Evolutionary conservation across 2,329 filamentous ascomycete species (phyloP).

Genomic region (Ceratocystis cacaofunesta): DNA sequence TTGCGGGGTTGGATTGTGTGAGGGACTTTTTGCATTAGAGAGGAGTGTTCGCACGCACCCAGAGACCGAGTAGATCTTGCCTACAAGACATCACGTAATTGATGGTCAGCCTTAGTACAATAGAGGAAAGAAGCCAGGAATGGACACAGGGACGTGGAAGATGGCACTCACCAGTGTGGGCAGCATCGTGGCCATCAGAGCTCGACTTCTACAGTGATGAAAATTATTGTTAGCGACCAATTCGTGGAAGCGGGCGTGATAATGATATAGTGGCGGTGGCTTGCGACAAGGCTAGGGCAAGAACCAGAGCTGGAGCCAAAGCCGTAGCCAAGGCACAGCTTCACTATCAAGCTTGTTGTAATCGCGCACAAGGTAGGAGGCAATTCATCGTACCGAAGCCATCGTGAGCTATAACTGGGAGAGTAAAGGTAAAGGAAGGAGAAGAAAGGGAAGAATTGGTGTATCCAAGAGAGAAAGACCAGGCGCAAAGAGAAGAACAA

Average conservation of each 20-base stretch:
- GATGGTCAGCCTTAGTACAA: not conserved
- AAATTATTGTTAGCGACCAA: not conserved
- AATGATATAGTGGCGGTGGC: not conserved
- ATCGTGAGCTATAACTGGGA: conserved; percentile 9
- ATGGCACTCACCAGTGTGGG: conserved; percentile 12
- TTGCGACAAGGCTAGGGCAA: conserved; percentile 1
- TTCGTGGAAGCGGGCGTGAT: not conserved
- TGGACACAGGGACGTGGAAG: not conserved
- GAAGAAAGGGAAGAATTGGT: not conserved
- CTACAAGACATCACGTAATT: conserved; percentile 23
- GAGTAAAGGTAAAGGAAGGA: not conserved
- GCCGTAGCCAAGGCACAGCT: not conserved
- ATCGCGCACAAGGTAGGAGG: not conserved
- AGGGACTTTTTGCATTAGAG: conserved; percentile 18
- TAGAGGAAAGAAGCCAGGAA: not conserved
- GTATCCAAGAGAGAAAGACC: not conserved
- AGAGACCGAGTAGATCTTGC: conserved; percentile 48
- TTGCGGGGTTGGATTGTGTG: conserved; percentile 13
- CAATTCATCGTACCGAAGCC: conserved; percentile 14
- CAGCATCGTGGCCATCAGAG: conserved; percentile 15
- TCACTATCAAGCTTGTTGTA: not conserved
- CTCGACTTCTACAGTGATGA: conserved; percentile 9
- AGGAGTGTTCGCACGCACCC: conserved; percentile 34
- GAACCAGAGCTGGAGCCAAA: not conserved
- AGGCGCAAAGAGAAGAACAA: not conserved